Evolutionary conservation across 2,329 filamentous ascomycete genomes (phyloP).

Genomic region (Stagonosporopsis rhizophila): DNA sequence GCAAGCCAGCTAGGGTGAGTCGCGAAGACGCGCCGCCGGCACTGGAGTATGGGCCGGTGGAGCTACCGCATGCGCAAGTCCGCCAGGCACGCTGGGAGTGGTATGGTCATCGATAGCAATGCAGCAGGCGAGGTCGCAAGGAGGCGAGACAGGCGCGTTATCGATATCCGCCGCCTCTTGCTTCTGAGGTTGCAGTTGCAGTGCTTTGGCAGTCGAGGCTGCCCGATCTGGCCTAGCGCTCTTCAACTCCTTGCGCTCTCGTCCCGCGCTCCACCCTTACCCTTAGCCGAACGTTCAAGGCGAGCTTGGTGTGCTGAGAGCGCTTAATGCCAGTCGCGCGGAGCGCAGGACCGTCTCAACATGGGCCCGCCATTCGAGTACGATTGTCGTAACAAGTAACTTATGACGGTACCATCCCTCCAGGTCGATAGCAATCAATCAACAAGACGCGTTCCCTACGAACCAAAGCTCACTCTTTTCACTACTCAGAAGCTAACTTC

Average conservation of each 20-base stretch:
- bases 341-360: background rate
- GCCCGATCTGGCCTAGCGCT: constrained; percentile 1
- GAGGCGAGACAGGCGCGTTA: constrained; percentile 26
- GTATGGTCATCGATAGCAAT: constrained; percentile 33
- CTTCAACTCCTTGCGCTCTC: background rate
- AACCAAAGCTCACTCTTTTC: background rate
- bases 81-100: constrained; percentile 30
- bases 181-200: constrained; percentile 29
- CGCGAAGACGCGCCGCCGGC: constrained; percentile 43
- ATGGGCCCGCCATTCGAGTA: background rate
- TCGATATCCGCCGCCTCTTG: constrained; percentile 13
- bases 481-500: background rate
- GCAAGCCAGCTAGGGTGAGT: constrained; percentile 34
- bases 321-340: constrained; percentile 1
- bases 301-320: constrained; percentile 1
- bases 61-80: constrained; percentile 39
- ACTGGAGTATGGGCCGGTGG: constrained; percentile 28
- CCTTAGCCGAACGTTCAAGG: constrained; percentile 14
- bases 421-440: background rate
- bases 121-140: constrained; percentile 11
- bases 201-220: constrained; percentile 11
- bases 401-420: background rate
- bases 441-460: background rate
- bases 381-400: background rate
- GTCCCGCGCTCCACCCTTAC: constrained; percentile 12